Evolutionary conservation across 202 grass and related monocot genomes (phyloP).

Genomic region (Cymbopogon flexuosus): DNA sequence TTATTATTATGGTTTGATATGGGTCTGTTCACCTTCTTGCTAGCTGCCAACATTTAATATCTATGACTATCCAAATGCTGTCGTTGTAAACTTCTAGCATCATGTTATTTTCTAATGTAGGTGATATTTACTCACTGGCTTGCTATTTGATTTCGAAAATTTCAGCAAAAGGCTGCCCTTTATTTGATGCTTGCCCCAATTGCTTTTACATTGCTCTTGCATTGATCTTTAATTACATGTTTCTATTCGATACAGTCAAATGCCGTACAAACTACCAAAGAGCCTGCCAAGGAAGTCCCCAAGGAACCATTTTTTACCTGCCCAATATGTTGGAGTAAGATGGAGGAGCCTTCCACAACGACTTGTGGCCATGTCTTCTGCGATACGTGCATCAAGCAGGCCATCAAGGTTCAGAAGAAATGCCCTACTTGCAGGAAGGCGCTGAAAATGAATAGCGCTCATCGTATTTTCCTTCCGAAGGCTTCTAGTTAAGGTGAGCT

Average conservation of each 20-base stretch:
- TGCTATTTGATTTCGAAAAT: conserved; percentile 14
- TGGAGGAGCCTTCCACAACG: conserved; percentile 67
- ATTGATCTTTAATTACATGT: background rate
- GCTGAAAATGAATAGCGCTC: conserved; percentile 50
- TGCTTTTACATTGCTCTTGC: background rate
- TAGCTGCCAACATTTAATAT: background rate
- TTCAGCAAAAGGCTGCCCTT: background rate
- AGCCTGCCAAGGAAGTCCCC: conserved; percentile 30
- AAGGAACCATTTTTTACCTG: conserved; percentile 75
- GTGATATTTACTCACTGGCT: background rate
- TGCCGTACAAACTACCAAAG: conserved; percentile 8
- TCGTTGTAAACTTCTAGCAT: conserved; percentile 1
- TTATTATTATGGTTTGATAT: background rate
- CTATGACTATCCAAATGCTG: background rate
- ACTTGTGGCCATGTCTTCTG: conserved; percentile 89
- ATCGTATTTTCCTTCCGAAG: conserved; percentile 76
- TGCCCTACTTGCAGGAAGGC: conserved; percentile 76
- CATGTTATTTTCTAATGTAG: conserved; percentile 9
- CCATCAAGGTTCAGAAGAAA: conserved; percentile 80
- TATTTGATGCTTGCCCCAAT: background rate
- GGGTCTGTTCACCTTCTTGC: background rate
- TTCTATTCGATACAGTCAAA: conserved; percentile 36
- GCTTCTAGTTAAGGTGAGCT: conserved; percentile 32
- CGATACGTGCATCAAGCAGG: conserved; percentile 54
- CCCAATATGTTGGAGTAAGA: conserved; percentile 72